phyloP scores from a whole-genome alignment of 1,139 yeast genomes.

The Lodderomyces orthopsilosis region DNA sequence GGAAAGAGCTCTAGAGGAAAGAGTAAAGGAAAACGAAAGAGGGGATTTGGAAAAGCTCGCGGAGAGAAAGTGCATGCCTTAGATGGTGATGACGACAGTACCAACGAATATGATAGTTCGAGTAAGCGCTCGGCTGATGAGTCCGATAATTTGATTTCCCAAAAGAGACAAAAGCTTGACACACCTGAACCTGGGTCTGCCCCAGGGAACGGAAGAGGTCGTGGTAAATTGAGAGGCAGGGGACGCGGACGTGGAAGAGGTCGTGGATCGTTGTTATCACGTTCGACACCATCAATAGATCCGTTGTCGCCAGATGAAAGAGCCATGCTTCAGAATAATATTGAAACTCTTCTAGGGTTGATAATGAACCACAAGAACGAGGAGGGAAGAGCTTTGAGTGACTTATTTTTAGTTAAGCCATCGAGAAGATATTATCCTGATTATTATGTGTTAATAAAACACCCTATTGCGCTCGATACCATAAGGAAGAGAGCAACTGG shows the following conservation, averaged over 20 bases:
- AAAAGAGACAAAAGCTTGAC: constrained; percentile 28
- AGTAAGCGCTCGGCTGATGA: constrained; percentile 15
- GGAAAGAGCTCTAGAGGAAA: constrained; percentile 14
- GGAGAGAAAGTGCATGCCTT: not conserved
- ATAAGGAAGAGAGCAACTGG: constrained; percentile 59
- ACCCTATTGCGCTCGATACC: constrained; percentile 78
- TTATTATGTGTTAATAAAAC: constrained; percentile 72
- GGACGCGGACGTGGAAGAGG: constrained; percentile 26
- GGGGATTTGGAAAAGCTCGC: not conserved
- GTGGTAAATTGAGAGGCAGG: constrained; percentile 25
- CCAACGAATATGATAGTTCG: constrained; percentile 4
- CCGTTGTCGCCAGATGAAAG: constrained; percentile 44
- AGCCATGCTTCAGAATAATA: constrained; percentile 36
- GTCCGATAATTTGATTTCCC: constrained; percentile 11
- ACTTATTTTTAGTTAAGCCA: constrained; percentile 66
- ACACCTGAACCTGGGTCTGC: constrained; percentile 24
- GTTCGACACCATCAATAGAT: constrained; percentile 37
- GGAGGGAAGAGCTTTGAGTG: constrained; percentile 46
- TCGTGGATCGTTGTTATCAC: constrained; percentile 28
- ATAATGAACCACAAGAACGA: constrained; percentile 45
- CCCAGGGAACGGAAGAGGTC: constrained; percentile 13
- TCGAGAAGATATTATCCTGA: constrained; percentile 78
- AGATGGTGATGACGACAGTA: not conserved
- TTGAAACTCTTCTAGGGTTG: constrained; percentile 44
- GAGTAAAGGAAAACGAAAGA: constrained; percentile 10